These are phyloP conservation scores for Rhynchosporium graminicola DNA, from an alignment of 2,329 filamentous ascomycete species.

Conservation along the genomic window DNA sequence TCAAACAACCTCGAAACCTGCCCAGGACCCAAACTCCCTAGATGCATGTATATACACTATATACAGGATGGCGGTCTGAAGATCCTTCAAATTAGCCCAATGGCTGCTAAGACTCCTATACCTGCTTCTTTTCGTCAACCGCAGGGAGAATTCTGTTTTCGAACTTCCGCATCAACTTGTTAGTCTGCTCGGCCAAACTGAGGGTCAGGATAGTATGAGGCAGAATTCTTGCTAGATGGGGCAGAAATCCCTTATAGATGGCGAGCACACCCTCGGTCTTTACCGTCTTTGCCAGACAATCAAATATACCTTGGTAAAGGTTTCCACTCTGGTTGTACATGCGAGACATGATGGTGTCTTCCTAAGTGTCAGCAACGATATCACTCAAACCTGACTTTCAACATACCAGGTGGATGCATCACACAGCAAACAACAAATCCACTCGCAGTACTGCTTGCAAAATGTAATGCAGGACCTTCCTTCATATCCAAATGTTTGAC, in stretches of 20 bases:
- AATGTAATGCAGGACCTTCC: conserved; percentile 85
- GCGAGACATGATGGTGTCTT: conserved; percentile 95
- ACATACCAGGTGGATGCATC: conserved; percentile 90
- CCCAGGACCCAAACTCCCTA: conserved; percentile 21
- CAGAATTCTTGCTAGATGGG: conserved; percentile 89
- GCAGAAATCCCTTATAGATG: conserved; percentile 97
- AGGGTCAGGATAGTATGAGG: conserved; percentile 95
- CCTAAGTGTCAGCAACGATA: conserved; percentile 21
- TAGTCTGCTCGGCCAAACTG: conserved; percentile 93
- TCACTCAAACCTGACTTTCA: not conserved
- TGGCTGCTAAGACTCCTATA: conserved; percentile 1
- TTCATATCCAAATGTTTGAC: conserved; percentile 83
- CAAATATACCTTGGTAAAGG: conserved; percentile 89
- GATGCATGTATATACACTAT: conserved; percentile 31
- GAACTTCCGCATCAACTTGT: conserved; percentile 81
- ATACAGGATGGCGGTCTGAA: conserved; percentile 25
- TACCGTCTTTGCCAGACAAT: conserved; percentile 89
- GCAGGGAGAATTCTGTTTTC: conserved; percentile 60
- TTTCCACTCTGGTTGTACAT: conserved; percentile 99
- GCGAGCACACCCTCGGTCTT: conserved; percentile 88
- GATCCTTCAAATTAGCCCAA: conserved; percentile 8
- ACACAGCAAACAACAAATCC: conserved; percentile 96
- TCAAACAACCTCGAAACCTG: conserved; percentile 9
- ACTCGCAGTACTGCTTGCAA: conserved; percentile 84
- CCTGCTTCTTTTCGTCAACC: conserved; percentile 34